Base-by-base conservation (phyloP, 176 grass and related monocot genomes). In the Triticum dicoccoides region DNA sequence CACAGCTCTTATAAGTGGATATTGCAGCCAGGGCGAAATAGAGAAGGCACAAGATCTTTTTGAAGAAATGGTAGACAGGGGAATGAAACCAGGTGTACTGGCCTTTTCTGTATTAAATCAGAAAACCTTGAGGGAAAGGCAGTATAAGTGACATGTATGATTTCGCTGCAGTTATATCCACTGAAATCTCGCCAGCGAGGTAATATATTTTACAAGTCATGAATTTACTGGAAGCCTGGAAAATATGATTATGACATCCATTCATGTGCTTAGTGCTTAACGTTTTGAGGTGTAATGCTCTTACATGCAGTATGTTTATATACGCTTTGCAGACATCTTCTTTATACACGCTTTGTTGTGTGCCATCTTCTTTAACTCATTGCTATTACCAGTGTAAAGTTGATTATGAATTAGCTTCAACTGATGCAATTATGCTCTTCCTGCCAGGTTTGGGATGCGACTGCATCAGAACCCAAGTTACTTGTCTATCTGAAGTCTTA, bases 391-490 rank as follows among this genome's bases (percentile, higher is more conserved):
- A 63, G 18, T 76, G 71, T 76, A 45, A 44, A 61, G 13, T 62
- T 59, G 11, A 63, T 74, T 44, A 75, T 75, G 18, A 4, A 75
- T 45, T 27, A 75, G 24, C 38, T 85, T 34, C 5, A 35, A 49
- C 35, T 77, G 39, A 85, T 65, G 34, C 12, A 51, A 37, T 5
- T 17, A 11, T 74, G 11, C 61, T 14, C 27, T 84, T 84, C 27
- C 11, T 89, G 61, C 24, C 83, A 98, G 95, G 91, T 98, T 59
- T 98, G 93, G 93, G 95, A 98, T 91, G 95, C 91, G 37, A 95
- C 95, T 38, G 89, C 95, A 21, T 23, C 79, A 30, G 95, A 44
- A 93, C 95, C 93, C 10, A 95, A 93, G 63, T 89, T 95, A 66
- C 89, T 98, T 54, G 92, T 93, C 14, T 85, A 68, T 88, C 89